Percentiles rank a stretch among this genome's conserved stretches.
These are phyloP conservation scores for Monosporascus sp. DNA, from an alignment of 2,329 filamentous ascomycete genomes.

Conservation along the genomic window DNA sequence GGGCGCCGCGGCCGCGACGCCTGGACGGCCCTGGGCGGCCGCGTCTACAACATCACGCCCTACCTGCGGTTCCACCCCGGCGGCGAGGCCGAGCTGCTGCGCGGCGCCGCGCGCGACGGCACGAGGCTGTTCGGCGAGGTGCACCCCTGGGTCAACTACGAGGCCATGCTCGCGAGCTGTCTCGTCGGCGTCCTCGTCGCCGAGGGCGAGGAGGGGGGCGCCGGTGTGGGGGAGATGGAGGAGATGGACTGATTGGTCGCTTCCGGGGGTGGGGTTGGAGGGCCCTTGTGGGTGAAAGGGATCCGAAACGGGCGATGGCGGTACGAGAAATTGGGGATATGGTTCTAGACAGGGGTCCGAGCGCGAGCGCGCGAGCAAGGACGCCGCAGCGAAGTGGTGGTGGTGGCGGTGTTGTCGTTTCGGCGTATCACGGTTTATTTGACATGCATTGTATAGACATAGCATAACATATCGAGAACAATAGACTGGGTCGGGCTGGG, in stretches of 20 bases:
- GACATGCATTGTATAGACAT: constrained; percentile 1
- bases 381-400: constrained; percentile 6
- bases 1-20: constrained; percentile 81
- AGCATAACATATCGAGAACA: no score
- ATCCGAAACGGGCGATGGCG: no score
- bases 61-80: constrained; percentile 91
- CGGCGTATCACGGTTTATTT: no score
- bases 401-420: background rate
- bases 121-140: constrained; percentile 61
- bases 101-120: constrained; percentile 56
- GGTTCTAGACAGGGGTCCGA: constrained; percentile 29
- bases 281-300: no score
- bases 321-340: no score
- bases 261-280: no score
- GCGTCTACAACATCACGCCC: constrained; percentile 90
- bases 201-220: constrained; percentile 36
- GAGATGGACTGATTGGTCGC: constrained; percentile 44
- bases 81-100: constrained; percentile 67
- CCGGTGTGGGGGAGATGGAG: constrained; percentile 39
- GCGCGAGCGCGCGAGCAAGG: background rate
- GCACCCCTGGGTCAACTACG: constrained; percentile 69
- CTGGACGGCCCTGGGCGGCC: constrained; percentile 85
- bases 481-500: no score
- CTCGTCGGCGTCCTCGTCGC: constrained; percentile 59
- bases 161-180: constrained; percentile 61